Conservation (phyloP, 192 early-diverging fungal species). For the Haplosporangium gracile region DNA sequence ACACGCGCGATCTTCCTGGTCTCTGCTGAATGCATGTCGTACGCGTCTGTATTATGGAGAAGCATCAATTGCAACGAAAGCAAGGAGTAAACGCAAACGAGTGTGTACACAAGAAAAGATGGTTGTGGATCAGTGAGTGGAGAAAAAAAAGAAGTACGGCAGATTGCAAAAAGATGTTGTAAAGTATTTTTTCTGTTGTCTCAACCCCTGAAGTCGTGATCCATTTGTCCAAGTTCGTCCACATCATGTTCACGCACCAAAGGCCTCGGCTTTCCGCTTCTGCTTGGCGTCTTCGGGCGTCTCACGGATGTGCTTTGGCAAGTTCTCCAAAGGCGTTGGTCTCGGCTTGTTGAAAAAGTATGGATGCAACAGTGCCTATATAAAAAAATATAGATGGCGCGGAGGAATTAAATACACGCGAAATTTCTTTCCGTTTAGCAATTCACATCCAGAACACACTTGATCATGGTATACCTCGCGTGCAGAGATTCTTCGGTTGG, state of each 20-base stretch:
- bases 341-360: slow-evolving; percentile 82
- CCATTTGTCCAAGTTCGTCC: not conserved
- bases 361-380: slow-evolving; percentile 73
- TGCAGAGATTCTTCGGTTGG: slow-evolving; percentile 82
- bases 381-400: not conserved
- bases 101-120: not conserved
- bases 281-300: slow-evolving; percentile 36
- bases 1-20: slow-evolving; percentile 25
- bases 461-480: slow-evolving; percentile 66
- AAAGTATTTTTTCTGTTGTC: not conserved
- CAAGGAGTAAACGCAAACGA: not conserved
- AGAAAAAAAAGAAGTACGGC: not conserved
- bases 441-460: no score
- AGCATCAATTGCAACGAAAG: not conserved
- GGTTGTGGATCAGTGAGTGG: not conserved
- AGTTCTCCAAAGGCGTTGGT: slow-evolving; percentile 75
- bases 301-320: slow-evolving; percentile 69
- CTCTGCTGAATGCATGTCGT: slow-evolving; percentile 22
- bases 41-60: slow-evolving; percentile 16
- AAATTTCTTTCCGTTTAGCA: not conserved
- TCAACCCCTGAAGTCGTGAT: not conserved
- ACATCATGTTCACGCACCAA: slow-evolving; percentile 28
- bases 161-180: not conserved
- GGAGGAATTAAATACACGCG: not conserved
- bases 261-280: slow-evolving; percentile 44